These are phyloP conservation scores for Chlorella sp. DNA, from an alignment of 139 green algal genomes.

Conservation along the genomic window DNA sequence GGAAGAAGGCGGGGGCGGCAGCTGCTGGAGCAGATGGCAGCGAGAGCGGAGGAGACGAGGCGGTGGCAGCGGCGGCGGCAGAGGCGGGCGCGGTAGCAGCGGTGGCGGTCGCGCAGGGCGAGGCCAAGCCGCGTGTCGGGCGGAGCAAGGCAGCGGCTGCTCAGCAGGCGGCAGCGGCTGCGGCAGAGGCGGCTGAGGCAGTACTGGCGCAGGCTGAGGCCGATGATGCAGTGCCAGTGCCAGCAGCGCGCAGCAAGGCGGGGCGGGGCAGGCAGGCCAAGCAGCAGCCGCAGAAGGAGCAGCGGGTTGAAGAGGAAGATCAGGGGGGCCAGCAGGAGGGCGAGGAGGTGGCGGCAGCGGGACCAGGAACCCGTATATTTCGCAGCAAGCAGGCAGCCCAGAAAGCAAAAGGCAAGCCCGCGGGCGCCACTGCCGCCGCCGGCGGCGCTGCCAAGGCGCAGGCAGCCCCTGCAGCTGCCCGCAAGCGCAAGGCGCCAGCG, in stretches of 20 bases:
- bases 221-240: background rate
- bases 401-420: background rate
- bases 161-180: background rate
- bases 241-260: background rate
- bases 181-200: background rate
- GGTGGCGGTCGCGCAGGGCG: background rate
- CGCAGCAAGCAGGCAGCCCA: background rate
- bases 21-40: background rate
- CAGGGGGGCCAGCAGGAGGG: background rate
- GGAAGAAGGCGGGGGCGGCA: background rate
- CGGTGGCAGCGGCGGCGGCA: background rate
- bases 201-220: background rate
- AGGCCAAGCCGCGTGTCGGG: background rate
- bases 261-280: background rate
- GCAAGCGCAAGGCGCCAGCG: slow-evolving; percentile 14
- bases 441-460: background rate
- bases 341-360: background rate
- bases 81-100: background rate
- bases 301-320: background rate
- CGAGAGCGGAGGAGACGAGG: background rate
- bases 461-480: background rate
- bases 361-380: background rate
- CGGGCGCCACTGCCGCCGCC: background rate
- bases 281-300: background rate
- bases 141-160: background rate